Evolutionary conservation across 106 monocot genomes (phyloP), one percentile per base, ranked within the genome.

Genomic region (Ottelia alismoides): DNA sequence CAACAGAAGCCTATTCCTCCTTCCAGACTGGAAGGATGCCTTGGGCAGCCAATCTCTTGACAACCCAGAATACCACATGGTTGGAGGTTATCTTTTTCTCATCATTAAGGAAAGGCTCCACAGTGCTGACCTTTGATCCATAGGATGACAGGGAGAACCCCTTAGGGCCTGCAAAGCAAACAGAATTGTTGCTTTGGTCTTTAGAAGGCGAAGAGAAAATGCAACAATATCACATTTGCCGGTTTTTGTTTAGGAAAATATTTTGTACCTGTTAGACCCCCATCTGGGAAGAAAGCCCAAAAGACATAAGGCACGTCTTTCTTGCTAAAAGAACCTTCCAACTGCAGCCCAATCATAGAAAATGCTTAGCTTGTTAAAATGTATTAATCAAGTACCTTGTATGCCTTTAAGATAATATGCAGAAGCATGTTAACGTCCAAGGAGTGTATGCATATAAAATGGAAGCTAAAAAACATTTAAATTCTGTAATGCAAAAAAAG

Each of bases 121-220:
- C n/a, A n/a, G n/a, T n/a, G n/a, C n/a, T n/a, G n/a, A 68, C 73
- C 30, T 43, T 67, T 10, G 56, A 69, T 4, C 73, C 78, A 30
- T 78, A 67, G 5, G 82, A 88, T 4, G 78, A 70, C 22, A 88
- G 28, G 17, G 88, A 46, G 45, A 88, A 82, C 20, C 78, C 88
- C 74, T 82, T 88, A 2, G 88, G 88, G 48, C 88, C 88, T 88
- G 65, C 51, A n/a, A n/a, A n/a, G n/a, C n/a, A n/a, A n/a, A n/a
- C n/a, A n/a, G n/a, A n/a, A n/a, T n/a, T n/a, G n/a, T n/a, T n/a
- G n/a, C n/a, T n/a, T n/a, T n/a, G n/a, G n/a, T n/a, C n/a, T n/a
- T n/a, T 22, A 65, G 56, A n/a, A n/a, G n/a, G n/a, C n/a, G n/a
- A n/a, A n/a, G n/a, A n/a, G n/a, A n/a, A n/a, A n/a, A n/a, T n/a